These are phyloP conservation scores for Boletus pseudopeckii DNA, from an alignment of 768 basidiomycete genomes.

Conservation along the genomic window DNA sequence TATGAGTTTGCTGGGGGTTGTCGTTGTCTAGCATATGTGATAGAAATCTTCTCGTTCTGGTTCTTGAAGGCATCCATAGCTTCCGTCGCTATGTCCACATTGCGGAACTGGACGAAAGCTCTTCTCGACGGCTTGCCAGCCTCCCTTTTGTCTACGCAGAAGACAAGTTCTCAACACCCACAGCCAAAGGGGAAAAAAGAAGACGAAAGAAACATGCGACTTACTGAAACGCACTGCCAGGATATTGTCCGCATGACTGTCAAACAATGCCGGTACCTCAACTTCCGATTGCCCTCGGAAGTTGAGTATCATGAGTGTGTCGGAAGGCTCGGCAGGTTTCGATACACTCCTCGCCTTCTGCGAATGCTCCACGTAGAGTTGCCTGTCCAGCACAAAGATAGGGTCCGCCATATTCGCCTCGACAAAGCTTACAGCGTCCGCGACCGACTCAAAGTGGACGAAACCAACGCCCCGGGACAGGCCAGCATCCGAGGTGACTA, in stretches of 20 bases:
- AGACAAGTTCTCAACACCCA: background rate
- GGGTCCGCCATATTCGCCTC: conserved; percentile 41
- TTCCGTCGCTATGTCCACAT: conserved; percentile 43
- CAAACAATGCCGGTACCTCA: conserved; percentile 27
- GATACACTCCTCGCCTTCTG: background rate
- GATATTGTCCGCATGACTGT: conserved; percentile 10
- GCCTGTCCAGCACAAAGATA: conserved; percentile 46
- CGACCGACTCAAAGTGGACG: conserved; percentile 38
- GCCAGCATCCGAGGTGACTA: conserved; percentile 33
- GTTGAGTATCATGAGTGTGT: conserved; percentile 31
- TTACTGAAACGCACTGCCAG: conserved; percentile 32
- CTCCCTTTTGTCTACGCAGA: conserved; percentile 34
- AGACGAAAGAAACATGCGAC: background rate
- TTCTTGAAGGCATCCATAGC: conserved; percentile 42
- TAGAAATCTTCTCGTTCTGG: background rate
- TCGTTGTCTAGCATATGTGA: conserved; percentile 21
- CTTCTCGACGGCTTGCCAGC: conserved; percentile 30
- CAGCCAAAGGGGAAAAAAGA: background rate
- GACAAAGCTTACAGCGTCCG: conserved; percentile 37
- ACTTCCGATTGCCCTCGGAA: conserved; percentile 24
- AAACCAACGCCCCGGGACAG: conserved; percentile 44
- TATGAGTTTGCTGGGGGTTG: background rate
- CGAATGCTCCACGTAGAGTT: conserved; percentile 42
- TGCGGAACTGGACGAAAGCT: conserved; percentile 55
- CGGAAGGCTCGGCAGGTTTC: conserved; percentile 20